Conservation (phyloP, 2,329 filamentous ascomycete genomes). For the Fusarium clavum region DNA sequence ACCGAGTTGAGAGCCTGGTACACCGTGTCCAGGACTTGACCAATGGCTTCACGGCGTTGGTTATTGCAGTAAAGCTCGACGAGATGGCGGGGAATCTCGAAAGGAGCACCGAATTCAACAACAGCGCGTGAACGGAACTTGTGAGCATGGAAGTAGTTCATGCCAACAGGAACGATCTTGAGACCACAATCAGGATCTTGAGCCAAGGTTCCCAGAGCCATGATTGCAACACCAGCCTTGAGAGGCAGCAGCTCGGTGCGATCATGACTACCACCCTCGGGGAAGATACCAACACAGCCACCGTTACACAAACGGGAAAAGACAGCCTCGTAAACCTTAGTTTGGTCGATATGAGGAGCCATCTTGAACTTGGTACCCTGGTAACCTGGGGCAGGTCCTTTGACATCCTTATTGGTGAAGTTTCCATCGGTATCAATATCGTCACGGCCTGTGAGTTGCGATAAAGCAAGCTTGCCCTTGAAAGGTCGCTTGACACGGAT, state of each 20-base stretch:
- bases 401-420: constrained; percentile 66
- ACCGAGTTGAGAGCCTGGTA: constrained; percentile 88
- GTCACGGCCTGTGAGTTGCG: constrained; percentile 84
- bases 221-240: constrained; percentile 97
- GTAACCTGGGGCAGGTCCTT: constrained; percentile 70
- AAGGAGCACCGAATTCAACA: constrained; percentile 91
- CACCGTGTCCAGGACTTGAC: constrained; percentile 84
- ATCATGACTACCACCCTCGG: constrained; percentile 96
- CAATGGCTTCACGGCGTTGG: constrained; percentile 87
- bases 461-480: constrained; percentile 78
- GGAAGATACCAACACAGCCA: constrained; percentile 95
- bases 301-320: constrained; percentile 84
- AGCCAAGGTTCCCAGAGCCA: constrained; percentile 91
- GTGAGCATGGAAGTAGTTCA: constrained; percentile 99
- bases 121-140: constrained; percentile 97
- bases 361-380: constrained; percentile 86
- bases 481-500: constrained; percentile 89
- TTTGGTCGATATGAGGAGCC: constrained; percentile 94
- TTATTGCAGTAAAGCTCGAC: constrained; percentile 88
- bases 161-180: constrained; percentile 95
- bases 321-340: constrained; percentile 91
- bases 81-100: constrained; percentile 84
- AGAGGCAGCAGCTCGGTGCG: constrained; percentile 90
- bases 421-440: constrained; percentile 76
- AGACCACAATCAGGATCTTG: constrained; percentile 87